Evolutionary conservation across 805 yeast species (phyloP).

Genomic region (Yamadazyma akitaensis): DNA sequence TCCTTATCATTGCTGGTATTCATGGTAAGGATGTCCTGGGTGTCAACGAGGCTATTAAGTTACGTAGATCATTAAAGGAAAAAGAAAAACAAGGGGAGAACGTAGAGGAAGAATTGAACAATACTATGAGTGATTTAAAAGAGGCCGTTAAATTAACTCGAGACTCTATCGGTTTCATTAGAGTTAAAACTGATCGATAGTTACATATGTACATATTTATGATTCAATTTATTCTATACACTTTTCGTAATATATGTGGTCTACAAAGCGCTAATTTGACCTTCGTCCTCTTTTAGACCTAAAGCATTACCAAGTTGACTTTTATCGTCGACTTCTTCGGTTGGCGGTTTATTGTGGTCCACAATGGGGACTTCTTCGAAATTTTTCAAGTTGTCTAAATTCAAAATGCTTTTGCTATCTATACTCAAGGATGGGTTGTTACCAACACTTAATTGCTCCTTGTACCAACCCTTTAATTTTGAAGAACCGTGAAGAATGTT

Average conservation of each 20-base stretch:
- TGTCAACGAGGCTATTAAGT: neutral
- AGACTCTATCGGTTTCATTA: conserved; percentile 55
- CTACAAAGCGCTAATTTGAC: conserved; percentile 6
- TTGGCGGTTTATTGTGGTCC: conserved; percentile 6
- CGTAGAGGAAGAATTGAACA: neutral
- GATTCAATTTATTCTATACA: neutral
- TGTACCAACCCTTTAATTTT: conserved; percentile 39
- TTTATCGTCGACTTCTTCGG: neutral
- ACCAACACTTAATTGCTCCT: conserved; percentile 18
- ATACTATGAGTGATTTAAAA: conserved; percentile 26
- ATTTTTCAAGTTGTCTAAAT: conserved; percentile 37
- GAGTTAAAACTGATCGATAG: conserved; percentile 30
- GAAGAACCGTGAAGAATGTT: conserved; percentile 7
- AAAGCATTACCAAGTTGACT: conserved; percentile 2
- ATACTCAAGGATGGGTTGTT: conserved; percentile 11
- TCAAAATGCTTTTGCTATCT: conserved; percentile 39
- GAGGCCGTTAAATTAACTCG: conserved; percentile 52
- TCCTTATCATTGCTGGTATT: conserved; percentile 45
- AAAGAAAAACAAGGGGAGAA: neutral
- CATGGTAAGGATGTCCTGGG: conserved; percentile 1
- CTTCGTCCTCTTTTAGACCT: conserved; percentile 2
- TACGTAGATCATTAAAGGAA: neutral
- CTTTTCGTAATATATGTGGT: neutral
- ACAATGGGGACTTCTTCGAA: conserved; percentile 20
- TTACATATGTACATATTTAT: neutral